phyloP scores from a whole-genome alignment of 257 asterid genomes.

The Apocynum venetum region DNA sequence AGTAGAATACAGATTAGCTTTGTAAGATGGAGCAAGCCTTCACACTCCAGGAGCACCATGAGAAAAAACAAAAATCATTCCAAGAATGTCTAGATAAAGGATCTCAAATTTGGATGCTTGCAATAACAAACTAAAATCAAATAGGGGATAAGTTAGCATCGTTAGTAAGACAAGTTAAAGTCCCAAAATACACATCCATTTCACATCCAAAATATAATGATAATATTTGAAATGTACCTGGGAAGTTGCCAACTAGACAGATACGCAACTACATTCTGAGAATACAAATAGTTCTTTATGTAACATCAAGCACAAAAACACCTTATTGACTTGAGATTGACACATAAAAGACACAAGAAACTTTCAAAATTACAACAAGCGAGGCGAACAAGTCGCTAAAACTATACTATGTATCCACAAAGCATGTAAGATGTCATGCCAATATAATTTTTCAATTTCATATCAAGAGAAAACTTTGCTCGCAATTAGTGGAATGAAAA shows the following conservation, averaged over 20 bases:
- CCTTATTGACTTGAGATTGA: background rate
- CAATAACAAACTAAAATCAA: background rate
- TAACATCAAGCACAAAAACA: background rate
- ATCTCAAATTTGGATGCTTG: background rate
- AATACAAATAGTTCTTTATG: background rate
- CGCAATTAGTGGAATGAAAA: background rate
- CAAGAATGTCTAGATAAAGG: background rate
- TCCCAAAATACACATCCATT: background rate
- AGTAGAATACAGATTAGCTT: slow-evolving; percentile 11
- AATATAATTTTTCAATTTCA: background rate
- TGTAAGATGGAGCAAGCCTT: background rate
- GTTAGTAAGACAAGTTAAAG: background rate
- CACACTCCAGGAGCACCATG: background rate
- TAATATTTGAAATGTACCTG: background rate
- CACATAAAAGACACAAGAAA: background rate
- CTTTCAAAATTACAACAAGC: background rate
- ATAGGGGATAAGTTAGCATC: background rate
- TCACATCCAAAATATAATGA: background rate
- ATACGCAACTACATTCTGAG: background rate
- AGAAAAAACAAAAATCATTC: background rate
- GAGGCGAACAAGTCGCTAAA: background rate
- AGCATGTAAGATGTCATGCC: background rate
- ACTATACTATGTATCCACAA: background rate
- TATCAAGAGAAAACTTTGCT: background rate
- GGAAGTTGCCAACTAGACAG: background rate